Conservation (phyloP, 371 early-diverging fungal genomes). For the Actinomortierella wolfii region DNA sequence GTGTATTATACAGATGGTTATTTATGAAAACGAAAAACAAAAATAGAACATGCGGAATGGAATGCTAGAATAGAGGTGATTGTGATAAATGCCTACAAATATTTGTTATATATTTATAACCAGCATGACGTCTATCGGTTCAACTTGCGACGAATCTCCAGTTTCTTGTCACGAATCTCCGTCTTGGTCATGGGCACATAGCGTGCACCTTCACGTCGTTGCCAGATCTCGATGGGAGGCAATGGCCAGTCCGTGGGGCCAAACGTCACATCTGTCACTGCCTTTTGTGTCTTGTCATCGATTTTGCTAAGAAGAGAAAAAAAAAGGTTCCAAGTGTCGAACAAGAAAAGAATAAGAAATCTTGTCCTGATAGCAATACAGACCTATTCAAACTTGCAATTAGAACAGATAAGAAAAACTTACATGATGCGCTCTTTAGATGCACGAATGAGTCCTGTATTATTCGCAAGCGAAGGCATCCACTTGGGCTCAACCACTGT, state of each 20-base stretch:
- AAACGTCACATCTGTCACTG: constrained; percentile 66
- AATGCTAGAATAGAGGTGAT: too few species aligned
- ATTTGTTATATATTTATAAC: too few species aligned
- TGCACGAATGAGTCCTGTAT: constrained; percentile 70
- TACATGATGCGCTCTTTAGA: constrained; percentile 69
- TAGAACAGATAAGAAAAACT: constrained; percentile 37
- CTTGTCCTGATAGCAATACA: background rate
- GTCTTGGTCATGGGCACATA: constrained; percentile 55
- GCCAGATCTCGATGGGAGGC: constrained; percentile 71
- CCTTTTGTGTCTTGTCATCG: constrained; percentile 70
- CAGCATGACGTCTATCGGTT: constrained; percentile 44
- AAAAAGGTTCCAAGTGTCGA: background rate
- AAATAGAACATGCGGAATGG: too few species aligned
- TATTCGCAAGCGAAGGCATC: constrained; percentile 66
- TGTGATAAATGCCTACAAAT: too few species aligned
- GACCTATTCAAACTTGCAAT: background rate
- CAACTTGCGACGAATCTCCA: constrained; percentile 43
- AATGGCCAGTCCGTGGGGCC: constrained; percentile 81
- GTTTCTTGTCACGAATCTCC: constrained; percentile 39
- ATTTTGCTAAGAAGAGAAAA: constrained; percentile 49
- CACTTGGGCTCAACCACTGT: constrained; percentile 81
- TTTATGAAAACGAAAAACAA: too few species aligned
- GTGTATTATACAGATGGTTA: too few species aligned
- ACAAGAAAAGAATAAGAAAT: too few species aligned
- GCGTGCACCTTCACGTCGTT: constrained; percentile 67